A percentile compares a stretch with the other conserved stretches of the same genome.
These are phyloP conservation scores for Coprinopsis marcescibilis DNA, from an alignment of 768 basidiomycete species.

Conservation along the genomic window DNA sequence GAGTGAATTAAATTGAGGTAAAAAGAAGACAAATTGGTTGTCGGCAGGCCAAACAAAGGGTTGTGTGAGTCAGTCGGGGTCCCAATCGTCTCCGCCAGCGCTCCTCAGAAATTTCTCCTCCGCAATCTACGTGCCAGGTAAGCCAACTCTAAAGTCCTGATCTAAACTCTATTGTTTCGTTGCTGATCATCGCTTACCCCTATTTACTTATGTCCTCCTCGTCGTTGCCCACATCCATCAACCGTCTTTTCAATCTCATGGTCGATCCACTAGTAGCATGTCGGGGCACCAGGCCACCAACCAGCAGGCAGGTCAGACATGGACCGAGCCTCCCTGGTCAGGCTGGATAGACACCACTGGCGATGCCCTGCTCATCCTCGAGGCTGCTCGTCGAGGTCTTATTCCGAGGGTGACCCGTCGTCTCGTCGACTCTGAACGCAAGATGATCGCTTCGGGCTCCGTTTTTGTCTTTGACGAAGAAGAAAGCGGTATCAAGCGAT, in stretches of 20 bases:
- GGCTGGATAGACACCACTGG: constrained; percentile 95
- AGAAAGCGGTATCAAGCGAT: constrained; percentile 94
- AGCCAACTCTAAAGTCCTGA: constrained; percentile 61
- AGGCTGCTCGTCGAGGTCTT: constrained; percentile 84
- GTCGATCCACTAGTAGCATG: too few relatives aligned
- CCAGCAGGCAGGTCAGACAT: constrained; percentile 39
- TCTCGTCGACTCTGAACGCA: constrained; percentile 86
- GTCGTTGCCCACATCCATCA: constrained; percentile 21
- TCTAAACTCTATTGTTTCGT: constrained; percentile 55
- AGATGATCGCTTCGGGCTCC: constrained; percentile 88
- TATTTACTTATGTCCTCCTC: constrained; percentile 19
- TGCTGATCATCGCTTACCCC: constrained; percentile 31
- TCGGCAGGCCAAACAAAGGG: constrained; percentile 25
- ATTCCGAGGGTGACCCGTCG: constrained; percentile 90
- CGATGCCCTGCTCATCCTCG: constrained; percentile 94
- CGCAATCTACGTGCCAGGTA: constrained; percentile 60
- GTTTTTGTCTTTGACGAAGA: constrained; percentile 98
- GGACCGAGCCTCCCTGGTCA: constrained; percentile 86
- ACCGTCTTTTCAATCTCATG: too few relatives aligned
- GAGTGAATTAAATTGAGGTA: too few relatives aligned
- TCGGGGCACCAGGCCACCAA: constrained; percentile 29
- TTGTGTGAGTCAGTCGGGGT: constrained; percentile 29
- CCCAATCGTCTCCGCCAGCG: constrained; percentile 28
- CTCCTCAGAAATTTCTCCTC: constrained; percentile 45
- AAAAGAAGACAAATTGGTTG: too few relatives aligned